Base-by-base conservation (phyloP, 495 filamentous ascomycete genomes). In the Cairneyella variabilis region DNA sequence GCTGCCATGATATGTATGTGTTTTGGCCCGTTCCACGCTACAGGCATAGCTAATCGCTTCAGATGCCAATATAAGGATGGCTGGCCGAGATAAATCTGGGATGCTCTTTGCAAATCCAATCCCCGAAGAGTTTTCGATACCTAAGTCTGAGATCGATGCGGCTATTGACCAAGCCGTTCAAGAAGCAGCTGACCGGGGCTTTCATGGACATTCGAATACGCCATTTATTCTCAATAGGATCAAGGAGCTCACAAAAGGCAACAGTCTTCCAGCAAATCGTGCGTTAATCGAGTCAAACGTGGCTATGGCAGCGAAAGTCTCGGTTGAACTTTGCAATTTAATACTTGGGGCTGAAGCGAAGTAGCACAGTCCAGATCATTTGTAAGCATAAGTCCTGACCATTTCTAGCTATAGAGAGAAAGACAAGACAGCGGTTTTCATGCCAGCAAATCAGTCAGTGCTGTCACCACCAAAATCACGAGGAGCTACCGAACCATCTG, bases 51-150 rank as follows among this genome's bases (percentile, higher is more conserved):
- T 59, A 38, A 50, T 43, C 5, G 32, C n/a, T 25, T 22, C 53
- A 86, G 85, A 83, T 65, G 81, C 85, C 79, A n/a, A n/a, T n/a
- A n/a, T n/a, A n/a, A n/a, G n/a, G n/a, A n/a, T n/a, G n/a, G n/a
- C n/a, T n/a, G n/a, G n/a, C 10, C 74, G 79, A 1, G 32, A 86
- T 81, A 41, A 18, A 11, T 62, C 59, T 9, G 92, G 93, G 5
- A 69, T 97, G 18, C 71, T 88, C 27, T 89, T 98, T 63, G 90
- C 90, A 37, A 97, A 95, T 64, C 93, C 93, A 0, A 84, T 96
- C 51, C 88, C 92, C 0, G 65, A 77, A 48, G 73, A 86, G 55
- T 69, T 77, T 58, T 85, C 83, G 3, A 84, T 98, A 23, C 74
- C 88, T 3, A 79, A 84, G 55, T 58, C 64, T 20, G 79, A 90